These are phyloP conservation scores for Cyclotella atomus DNA, from an alignment of 108 stramenopile species.

Conservation along the genomic window DNA sequence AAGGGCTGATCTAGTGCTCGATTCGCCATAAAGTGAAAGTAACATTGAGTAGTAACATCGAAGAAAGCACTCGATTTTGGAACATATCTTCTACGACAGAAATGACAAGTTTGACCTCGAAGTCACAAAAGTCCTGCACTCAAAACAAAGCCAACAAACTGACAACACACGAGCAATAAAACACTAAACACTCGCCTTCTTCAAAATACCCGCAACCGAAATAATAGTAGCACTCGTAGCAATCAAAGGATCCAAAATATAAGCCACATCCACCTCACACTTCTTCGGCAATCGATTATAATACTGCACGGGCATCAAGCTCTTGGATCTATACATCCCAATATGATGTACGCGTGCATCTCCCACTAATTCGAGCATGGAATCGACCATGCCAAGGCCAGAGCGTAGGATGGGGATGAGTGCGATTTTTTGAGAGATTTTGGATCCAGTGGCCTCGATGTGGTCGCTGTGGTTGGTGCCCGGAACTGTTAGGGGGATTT, in stretches of 20 bases:
- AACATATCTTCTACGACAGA: no score
- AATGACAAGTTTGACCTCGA: no score
- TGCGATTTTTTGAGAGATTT: slow-evolving; percentile 72
- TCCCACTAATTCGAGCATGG: slow-evolving; percentile 94
- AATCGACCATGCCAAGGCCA: slow-evolving; percentile 95
- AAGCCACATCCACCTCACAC: slow-evolving; percentile 84
- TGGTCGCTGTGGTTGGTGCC: slow-evolving; percentile 44
- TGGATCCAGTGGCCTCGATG: slow-evolving; percentile 60
- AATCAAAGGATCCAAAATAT: slow-evolving; percentile 94
- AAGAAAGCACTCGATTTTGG: no score
- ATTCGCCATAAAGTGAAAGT: no score
- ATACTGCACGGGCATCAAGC: slow-evolving; percentile 90
- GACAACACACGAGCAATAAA: not conserved
- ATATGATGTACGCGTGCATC: slow-evolving; percentile 96
- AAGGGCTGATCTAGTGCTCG: no score
- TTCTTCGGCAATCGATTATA: slow-evolving; percentile 94
- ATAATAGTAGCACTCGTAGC: slow-evolving; percentile 88
- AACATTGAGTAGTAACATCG: no score
- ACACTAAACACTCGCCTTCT: slow-evolving; percentile 82
- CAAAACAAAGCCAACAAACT: no score
- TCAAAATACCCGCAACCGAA: slow-evolving; percentile 91
- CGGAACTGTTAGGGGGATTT: slow-evolving; percentile 74
- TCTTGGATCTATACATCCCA: slow-evolving; percentile 93
- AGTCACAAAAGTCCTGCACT: no score
- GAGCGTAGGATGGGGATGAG: slow-evolving; percentile 94